A percentile compares a stretch with the other conserved stretches of the same genome.
phyloP scores from a whole-genome alignment of 176 grass and related monocot species.

The Musa beccarii region DNA sequence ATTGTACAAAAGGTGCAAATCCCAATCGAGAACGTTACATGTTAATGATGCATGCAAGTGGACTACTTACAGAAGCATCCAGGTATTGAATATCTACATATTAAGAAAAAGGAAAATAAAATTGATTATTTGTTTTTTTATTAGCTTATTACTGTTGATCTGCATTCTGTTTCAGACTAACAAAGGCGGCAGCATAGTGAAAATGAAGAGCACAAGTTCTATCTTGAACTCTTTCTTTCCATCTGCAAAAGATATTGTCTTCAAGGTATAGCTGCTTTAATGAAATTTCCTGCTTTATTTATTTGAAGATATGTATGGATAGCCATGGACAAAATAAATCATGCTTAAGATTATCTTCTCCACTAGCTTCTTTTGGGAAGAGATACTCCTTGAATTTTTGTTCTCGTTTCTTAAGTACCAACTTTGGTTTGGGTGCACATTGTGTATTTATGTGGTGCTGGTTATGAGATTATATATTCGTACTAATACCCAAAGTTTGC shows the following conservation, averaged over 20 bases:
- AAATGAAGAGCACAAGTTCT: slow-evolving; percentile 28
- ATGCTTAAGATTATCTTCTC: too few relatives aligned
- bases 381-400: too few relatives aligned
- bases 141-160: slow-evolving; percentile 18
- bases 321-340: too few relatives aligned
- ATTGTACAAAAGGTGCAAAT: slow-evolving; percentile 49
- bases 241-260: slow-evolving; percentile 39
- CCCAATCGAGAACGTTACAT: slow-evolving; percentile 39
- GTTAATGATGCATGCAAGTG: slow-evolving; percentile 14
- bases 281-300: slow-evolving; percentile 14
- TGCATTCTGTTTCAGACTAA: slow-evolving; percentile 27
- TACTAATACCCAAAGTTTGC: too few relatives aligned
- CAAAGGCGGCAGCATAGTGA: slow-evolving; percentile 20
- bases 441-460: too few relatives aligned
- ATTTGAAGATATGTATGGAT: not conserved
- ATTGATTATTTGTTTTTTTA: not conserved
- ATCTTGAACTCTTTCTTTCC: slow-evolving; percentile 56
- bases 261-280: slow-evolving; percentile 41
- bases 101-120: not conserved
- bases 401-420: too few relatives aligned
- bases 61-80: slow-evolving; percentile 1
- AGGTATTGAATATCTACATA: slow-evolving; percentile 11
- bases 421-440: too few relatives aligned
- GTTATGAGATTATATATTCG: too few relatives aligned
- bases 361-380: too few relatives aligned